phyloP scores from a whole-genome alignment of 1,284 basidiomycete species.

The Meripilus lineatus region DNA sequence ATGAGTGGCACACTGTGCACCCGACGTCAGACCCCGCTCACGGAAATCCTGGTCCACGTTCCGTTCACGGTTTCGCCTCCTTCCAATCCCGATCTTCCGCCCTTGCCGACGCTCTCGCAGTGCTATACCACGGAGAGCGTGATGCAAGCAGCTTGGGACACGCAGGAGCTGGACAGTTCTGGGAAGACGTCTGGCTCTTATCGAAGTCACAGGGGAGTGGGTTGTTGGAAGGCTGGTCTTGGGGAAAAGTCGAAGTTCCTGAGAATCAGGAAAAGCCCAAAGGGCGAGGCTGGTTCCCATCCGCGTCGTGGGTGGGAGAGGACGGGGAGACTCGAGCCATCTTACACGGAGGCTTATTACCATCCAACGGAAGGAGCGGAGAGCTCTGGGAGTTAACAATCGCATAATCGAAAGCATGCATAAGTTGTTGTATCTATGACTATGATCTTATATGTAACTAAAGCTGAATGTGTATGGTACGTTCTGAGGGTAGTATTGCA shows the following conservation, averaged over 20 bases:
- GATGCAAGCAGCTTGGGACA: slow-evolving; percentile 28
- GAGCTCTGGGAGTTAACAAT: too few relatives aligned
- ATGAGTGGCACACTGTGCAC: neutral
- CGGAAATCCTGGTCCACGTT: neutral
- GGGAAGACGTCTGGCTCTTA: slow-evolving; percentile 30
- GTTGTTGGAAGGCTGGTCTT: neutral
- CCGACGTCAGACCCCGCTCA: neutral
- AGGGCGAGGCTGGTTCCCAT: slow-evolving; percentile 22
- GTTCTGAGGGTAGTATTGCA: too few relatives aligned
- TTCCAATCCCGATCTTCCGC: neutral
- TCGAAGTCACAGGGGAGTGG: slow-evolving; percentile 8
- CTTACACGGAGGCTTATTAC: too few relatives aligned
- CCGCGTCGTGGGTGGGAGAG: slow-evolving; percentile 16
- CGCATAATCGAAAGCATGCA: too few relatives aligned
- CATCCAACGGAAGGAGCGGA: too few relatives aligned
- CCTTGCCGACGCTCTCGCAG: slow-evolving; percentile 11
- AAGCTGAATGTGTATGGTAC: too few relatives aligned
- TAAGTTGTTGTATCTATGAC: too few relatives aligned
- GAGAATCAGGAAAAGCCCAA: slow-evolving; percentile 11
- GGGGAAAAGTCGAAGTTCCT: neutral
- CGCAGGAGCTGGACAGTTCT: slow-evolving; percentile 29
- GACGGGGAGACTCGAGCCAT: too few relatives aligned
- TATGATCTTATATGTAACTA: too few relatives aligned
- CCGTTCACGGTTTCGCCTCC: neutral
- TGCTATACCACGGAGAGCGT: slow-evolving; percentile 29